Conservation (phyloP, 2,329 filamentous ascomycete genomes). For the Fusarium pilosicola region DNA sequence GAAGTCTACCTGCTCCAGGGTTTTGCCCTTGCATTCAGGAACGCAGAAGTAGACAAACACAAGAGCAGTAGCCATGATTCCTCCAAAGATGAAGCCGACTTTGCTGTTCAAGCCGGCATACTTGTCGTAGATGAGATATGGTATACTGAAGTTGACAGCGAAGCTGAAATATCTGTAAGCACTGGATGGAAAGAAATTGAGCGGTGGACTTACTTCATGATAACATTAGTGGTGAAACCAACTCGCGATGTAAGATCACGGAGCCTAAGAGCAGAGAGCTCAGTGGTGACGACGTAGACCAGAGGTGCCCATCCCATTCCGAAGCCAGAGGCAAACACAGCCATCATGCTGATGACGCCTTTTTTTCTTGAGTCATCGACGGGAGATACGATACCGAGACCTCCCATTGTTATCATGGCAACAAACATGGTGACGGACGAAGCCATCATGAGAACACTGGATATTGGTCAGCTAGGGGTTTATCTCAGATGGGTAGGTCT, state of each 20-base stretch:
- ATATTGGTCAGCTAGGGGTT: neutral
- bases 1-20: slow-evolving; percentile 31
- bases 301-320: slow-evolving; percentile 22
- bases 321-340: slow-evolving; percentile 35
- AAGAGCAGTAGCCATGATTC: neutral
- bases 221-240: slow-evolving; percentile 27
- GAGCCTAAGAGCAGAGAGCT: slow-evolving; percentile 31
- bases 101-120: slow-evolving; percentile 33
- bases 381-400: slow-evolving; percentile 24
- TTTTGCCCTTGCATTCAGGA: slow-evolving; percentile 34
- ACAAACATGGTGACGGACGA: slow-evolving; percentile 32
- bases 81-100: slow-evolving; percentile 38
- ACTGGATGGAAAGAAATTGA: fast-evolving
- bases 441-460: slow-evolving; percentile 8
- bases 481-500: fast-evolving
- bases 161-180: neutral
- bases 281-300: slow-evolving; percentile 32
- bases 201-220: slow-evolving; percentile 11
- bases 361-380: slow-evolving; percentile 32
- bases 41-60: slow-evolving; percentile 33
- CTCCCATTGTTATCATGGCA: slow-evolving; percentile 41
- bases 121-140: slow-evolving; percentile 33
- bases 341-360: slow-evolving; percentile 40
- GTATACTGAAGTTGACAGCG: slow-evolving; percentile 34
- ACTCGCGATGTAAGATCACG: slow-evolving; percentile 21